These are phyloP conservation scores for Phytopythium oedochilum DNA, from an alignment of 352 stramenopile genomes.

Conservation along the genomic window DNA sequence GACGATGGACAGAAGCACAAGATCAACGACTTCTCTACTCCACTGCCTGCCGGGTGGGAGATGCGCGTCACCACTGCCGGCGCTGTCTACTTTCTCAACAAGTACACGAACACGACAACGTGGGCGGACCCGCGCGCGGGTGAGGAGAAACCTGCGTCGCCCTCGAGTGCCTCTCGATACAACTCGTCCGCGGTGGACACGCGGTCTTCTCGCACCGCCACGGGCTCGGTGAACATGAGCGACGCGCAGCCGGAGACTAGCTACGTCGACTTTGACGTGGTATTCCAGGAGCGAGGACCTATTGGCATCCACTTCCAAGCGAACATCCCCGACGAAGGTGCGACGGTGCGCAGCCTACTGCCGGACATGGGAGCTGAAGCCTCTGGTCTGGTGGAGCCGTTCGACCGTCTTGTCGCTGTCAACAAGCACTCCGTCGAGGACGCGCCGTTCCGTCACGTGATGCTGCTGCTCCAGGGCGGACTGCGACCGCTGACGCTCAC, in stretches of 20 bases:
- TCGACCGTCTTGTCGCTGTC: conserved; percentile 69
- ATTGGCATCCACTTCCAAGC: conserved; percentile 85
- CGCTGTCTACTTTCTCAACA: conserved; percentile 77
- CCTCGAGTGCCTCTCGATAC: neutral
- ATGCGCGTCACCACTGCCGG: conserved; percentile 71
- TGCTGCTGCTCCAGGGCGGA: conserved; percentile 76
- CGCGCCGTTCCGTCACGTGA: conserved; percentile 75
- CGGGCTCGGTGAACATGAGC: neutral
- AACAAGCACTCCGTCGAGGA: conserved; percentile 65
- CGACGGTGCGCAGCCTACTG: conserved; percentile 53
- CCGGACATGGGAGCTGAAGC: conserved; percentile 50
- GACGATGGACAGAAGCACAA: conserved; percentile 58
- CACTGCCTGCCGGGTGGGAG: conserved; percentile 68
- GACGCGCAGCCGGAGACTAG: neutral
- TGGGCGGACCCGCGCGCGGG: conserved; percentile 58
- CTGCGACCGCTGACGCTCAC: conserved; percentile 72
- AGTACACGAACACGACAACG: conserved; percentile 64
- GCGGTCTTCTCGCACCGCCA: neutral
- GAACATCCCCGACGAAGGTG: conserved; percentile 59
- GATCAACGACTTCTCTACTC: conserved; percentile 75
- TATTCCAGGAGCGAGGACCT: conserved; percentile 64
- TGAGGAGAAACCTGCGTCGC: neutral
- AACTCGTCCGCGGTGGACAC: neutral
- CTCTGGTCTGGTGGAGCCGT: conserved; percentile 42
- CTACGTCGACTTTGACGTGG: conserved; percentile 43